These are phyloP conservation scores for Hansenula lynferdii DNA, from an alignment of 1,139 yeast species.

Conservation along the genomic window DNA sequence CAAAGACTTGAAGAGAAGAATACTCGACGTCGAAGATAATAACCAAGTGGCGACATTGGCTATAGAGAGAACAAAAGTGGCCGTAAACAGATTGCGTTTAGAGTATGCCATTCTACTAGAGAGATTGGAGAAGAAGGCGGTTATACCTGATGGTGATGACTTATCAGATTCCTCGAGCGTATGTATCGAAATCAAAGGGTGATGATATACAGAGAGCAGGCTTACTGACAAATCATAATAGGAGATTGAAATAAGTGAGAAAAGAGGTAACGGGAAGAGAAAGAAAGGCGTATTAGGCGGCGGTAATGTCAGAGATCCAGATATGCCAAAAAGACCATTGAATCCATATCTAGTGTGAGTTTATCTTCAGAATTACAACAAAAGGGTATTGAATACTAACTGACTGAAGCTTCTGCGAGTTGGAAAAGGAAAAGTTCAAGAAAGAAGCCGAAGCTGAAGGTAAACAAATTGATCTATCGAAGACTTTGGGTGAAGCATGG, in stretches of 20 bases:
- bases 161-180: constrained; percentile 7
- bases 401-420: constrained; percentile 56
- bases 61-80: constrained; percentile 69
- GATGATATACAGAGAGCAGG: too few relatives aligned
- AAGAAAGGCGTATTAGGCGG: constrained; percentile 19
- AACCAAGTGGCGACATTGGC: constrained; percentile 79
- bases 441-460: constrained; percentile 48
- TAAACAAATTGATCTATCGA: constrained; percentile 58
- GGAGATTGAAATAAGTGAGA: constrained; percentile 4
- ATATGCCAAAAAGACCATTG: constrained; percentile 83
- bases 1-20: constrained; percentile 63
- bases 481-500: constrained; percentile 85
- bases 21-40: constrained; percentile 69
- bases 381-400: constrained; percentile 2
- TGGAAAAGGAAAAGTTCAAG: constrained; percentile 71
- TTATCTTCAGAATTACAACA: neutral
- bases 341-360: constrained; percentile 68
- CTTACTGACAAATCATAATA: neutral
- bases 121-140: constrained; percentile 60
- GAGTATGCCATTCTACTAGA: constrained; percentile 82
- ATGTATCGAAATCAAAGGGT: too few relatives aligned
- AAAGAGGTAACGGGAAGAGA: constrained; percentile 8
- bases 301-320: constrained; percentile 58
- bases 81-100: constrained; percentile 73
- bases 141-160: constrained; percentile 18